A percentile compares a stretch with the other conserved stretches of the same genome.
Evolutionary conservation across 2,329 filamentous ascomycete genomes (phyloP).

Genomic region (Fusarium sp.): DNA sequence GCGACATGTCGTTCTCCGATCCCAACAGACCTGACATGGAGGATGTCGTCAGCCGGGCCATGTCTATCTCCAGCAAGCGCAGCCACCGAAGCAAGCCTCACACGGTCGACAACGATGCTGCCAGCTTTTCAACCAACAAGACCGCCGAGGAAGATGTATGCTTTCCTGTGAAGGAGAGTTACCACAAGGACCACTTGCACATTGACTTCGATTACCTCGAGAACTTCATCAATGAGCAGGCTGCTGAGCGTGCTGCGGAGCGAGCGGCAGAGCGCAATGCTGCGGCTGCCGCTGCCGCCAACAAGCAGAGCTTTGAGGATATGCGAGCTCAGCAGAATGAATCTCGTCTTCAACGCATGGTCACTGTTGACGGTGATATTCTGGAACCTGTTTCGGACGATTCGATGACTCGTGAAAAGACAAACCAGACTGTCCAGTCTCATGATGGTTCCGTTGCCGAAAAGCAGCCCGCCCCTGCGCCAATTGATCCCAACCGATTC

Average conservation of each 20-base stretch:
- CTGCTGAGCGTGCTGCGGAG: slow-evolving; percentile 57
- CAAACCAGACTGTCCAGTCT: slow-evolving; percentile 47
- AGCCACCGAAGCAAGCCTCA: slow-evolving; percentile 69
- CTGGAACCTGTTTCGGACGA: slow-evolving; percentile 64
- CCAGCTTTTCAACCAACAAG: slow-evolving; percentile 72
- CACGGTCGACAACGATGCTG: slow-evolving; percentile 71
- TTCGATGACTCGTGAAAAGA: slow-evolving; percentile 62
- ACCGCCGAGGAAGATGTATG: slow-evolving; percentile 89
- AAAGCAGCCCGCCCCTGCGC: slow-evolving; percentile 52
- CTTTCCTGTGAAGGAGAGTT: slow-evolving; percentile 81
- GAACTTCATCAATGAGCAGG: slow-evolving; percentile 79
- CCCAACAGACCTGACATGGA: slow-evolving; percentile 55
- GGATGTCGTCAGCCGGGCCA: slow-evolving; percentile 73
- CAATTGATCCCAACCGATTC: slow-evolving; percentile 79
- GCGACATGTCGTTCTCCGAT: slow-evolving; percentile 72
- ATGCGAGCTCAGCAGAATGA: slow-evolving; percentile 48
- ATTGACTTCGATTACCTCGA: slow-evolving; percentile 96
- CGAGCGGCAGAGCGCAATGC: slow-evolving; percentile 64
- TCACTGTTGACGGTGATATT: slow-evolving; percentile 69
- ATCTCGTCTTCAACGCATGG: slow-evolving; percentile 53
- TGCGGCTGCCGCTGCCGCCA: slow-evolving; percentile 52
- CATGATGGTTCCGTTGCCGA: slow-evolving; percentile 50
- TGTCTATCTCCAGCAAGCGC: slow-evolving; percentile 75
- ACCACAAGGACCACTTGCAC: slow-evolving; percentile 77
- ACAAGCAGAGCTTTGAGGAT: slow-evolving; percentile 51